Percentiles rank a stretch among this genome's conserved stretches.
These are phyloP conservation scores for Serpula lacrymans DNA, from an alignment of 768 basidiomycete genomes.

Conservation along the genomic window DNA sequence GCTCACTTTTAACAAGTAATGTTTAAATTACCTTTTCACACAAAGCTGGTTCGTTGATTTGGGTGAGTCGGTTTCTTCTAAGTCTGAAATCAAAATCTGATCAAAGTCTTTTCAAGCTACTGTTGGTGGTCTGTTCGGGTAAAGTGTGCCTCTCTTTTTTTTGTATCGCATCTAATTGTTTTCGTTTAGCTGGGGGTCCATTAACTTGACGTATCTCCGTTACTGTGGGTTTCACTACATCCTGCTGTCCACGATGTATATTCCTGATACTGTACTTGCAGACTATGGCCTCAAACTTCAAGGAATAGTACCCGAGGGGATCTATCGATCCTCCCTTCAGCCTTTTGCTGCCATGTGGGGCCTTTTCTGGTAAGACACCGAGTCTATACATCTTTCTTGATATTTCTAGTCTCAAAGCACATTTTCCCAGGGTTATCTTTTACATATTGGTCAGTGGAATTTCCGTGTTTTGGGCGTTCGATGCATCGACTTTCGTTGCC, in stretches of 20 bases:
- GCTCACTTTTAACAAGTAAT: slow-evolving; percentile 11
- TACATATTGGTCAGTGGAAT: slow-evolving; percentile 59
- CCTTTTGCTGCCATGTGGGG: slow-evolving; percentile 73
- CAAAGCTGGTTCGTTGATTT: slow-evolving; percentile 63
- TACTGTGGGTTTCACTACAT: slow-evolving; percentile 31
- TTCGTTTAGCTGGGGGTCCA: slow-evolving; percentile 37
- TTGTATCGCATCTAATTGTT: slow-evolving; percentile 39
- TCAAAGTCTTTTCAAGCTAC: slow-evolving; percentile 65
- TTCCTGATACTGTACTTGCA: slow-evolving; percentile 20
- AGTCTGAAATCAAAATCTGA: slow-evolving; percentile 59
- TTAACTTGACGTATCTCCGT: slow-evolving; percentile 42
- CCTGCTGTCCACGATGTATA: neutral
- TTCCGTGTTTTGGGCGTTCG: slow-evolving; percentile 63
- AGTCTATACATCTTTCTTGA: slow-evolving; percentile 26
- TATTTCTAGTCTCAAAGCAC: too few relatives aligned
- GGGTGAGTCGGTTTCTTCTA: slow-evolving; percentile 61
- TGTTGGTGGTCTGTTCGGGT: slow-evolving; percentile 34
- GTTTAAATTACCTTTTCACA: slow-evolving; percentile 1
- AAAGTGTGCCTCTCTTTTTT: slow-evolving; percentile 4
- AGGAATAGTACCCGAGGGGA: slow-evolving; percentile 56
- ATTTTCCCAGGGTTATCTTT: slow-evolving; percentile 27
- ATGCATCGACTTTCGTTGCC: slow-evolving; percentile 46
- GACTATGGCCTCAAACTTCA: slow-evolving; percentile 62
- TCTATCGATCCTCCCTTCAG: slow-evolving; percentile 62
- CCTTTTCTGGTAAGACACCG: slow-evolving; percentile 57